These are phyloP conservation scores for Nephelium lappaceum DNA, from an alignment of 345 rosid species.

Conservation along the genomic window DNA sequence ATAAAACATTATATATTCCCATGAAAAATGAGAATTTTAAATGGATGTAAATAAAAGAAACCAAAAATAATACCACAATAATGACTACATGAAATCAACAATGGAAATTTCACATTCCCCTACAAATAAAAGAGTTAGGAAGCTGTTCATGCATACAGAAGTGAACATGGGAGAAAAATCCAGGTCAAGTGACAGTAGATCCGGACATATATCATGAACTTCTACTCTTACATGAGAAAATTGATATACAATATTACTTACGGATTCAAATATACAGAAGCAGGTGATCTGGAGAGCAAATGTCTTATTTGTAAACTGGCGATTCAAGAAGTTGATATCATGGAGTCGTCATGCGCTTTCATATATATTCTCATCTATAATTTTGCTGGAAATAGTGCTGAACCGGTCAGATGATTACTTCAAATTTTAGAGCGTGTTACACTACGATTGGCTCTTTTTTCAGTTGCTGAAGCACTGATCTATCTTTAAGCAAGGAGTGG, in stretches of 20 bases:
- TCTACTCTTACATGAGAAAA: neutral
- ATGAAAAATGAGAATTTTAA: too few species aligned
- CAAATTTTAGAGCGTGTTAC: constrained; percentile 27
- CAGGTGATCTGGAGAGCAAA: constrained; percentile 10
- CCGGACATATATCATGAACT: neutral
- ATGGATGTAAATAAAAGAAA: too few species aligned
- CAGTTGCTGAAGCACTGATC: constrained; percentile 64
- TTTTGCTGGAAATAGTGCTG: constrained; percentile 1
- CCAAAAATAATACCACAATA: too few species aligned
- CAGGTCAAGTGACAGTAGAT: neutral
- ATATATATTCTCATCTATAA: constrained; percentile 6
- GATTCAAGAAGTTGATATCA: constrained; percentile 4
- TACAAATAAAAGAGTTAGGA: neutral
- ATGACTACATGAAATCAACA: neutral
- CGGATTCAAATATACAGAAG: constrained; percentile 21
- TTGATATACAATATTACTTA: constrained; percentile 27
- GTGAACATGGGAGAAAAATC: neutral
- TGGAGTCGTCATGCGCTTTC: neutral
- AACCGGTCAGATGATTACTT: neutral
- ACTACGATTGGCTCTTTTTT: constrained; percentile 72
- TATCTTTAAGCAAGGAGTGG: constrained; percentile 39
- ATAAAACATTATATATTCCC: too few species aligned
- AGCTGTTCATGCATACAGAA: neutral
- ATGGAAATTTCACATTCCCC: neutral
- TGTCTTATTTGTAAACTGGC: constrained; percentile 5